These are phyloP conservation scores for Dovyalis caffra DNA, from an alignment of 345 rosid genomes.

Conservation along the genomic window DNA sequence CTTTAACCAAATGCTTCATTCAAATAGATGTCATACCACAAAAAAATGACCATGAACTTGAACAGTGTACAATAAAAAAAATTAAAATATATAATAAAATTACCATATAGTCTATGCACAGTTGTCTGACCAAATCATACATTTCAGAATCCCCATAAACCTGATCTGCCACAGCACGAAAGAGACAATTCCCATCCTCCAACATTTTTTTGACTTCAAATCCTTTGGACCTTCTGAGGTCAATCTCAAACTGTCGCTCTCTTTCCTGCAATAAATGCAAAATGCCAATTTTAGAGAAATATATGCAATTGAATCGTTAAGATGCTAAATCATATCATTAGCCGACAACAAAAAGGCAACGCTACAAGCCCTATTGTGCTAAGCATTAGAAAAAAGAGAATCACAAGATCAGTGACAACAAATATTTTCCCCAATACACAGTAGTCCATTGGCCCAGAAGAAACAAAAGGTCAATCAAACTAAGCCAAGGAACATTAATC, in stretches of 20 bases:
- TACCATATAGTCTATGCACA: constrained; percentile 99
- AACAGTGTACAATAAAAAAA: not conserved
- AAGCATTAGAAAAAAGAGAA: not conserved
- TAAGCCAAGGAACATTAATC: not conserved
- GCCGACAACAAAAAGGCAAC: not conserved
- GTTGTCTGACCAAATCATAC: constrained; percentile 69
- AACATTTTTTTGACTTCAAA: constrained; percentile 88
- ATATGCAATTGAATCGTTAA: not conserved
- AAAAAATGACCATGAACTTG: not conserved
- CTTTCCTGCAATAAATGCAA: constrained; percentile 62
- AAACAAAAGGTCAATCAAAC: not conserved
- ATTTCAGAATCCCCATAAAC: constrained; percentile 92
- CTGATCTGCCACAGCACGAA: constrained; percentile 98
- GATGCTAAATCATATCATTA: not conserved
- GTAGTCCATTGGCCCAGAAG: not conserved
- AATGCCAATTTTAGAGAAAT: not conserved
- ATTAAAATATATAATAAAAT: not conserved
- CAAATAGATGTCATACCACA: not conserved
- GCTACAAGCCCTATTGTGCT: not conserved
- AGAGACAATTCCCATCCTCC: constrained; percentile 99
- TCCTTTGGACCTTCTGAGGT: constrained; percentile 69
- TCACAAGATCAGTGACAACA: not conserved
- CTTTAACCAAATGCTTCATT: not conserved
- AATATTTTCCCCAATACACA: not conserved
- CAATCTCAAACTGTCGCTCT: constrained; percentile 88